Base-by-base conservation (phyloP, 257 asterid genomes). In the Linderniella brevidens region DNA sequence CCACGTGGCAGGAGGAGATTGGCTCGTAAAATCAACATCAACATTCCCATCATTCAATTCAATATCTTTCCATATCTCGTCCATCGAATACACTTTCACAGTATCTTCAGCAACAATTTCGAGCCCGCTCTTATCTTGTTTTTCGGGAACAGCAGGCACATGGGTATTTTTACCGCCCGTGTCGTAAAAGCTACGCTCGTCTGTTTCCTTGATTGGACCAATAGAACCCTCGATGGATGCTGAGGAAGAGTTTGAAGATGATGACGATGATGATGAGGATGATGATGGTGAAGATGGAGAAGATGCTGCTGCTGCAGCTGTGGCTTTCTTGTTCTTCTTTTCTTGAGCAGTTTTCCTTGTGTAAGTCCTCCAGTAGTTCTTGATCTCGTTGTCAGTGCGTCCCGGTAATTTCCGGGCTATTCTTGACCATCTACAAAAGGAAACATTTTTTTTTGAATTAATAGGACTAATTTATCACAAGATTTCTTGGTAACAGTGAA, bases 371-470 rank as follows among this genome's bases (percentile, higher is more conserved):
- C 88, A 74, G 13, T 78, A 78, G 38, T 78, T 78, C 43, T 78
- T 78, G 20, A 78, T 78, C 57, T 78, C 83, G 47, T 78, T 78
- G 52, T 78, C 88, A 0, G 88, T 78, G 59, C 88, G 72, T n/a
- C 88, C 88, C 8, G 88, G 83, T 48, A 78, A 46, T 54, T 78
- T 78, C 11, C 63, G 70, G 2, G 88, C 88, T 61, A 78, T 78
- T 62, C 59, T 74, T 17, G 88, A 78, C 88, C 88, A 78, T 54
- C 88, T 78, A 44, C 51, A 41, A 1, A 25, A 12, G 4, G 41
- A 52, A 17, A 43, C 0, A 13, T 39, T 25, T 25, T 25, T 25
- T 6, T n/a, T n/a, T n/a, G n/a, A n/a, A n/a, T n/a, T n/a, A n/a
- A n/a, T n/a, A n/a, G n/a, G n/a, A n/a, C n/a, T n/a, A n/a, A n/a